These are phyloP conservation scores for Breviolum minutum DNA, from an alignment of 73 alveolate species.

Conservation along the genomic window DNA sequence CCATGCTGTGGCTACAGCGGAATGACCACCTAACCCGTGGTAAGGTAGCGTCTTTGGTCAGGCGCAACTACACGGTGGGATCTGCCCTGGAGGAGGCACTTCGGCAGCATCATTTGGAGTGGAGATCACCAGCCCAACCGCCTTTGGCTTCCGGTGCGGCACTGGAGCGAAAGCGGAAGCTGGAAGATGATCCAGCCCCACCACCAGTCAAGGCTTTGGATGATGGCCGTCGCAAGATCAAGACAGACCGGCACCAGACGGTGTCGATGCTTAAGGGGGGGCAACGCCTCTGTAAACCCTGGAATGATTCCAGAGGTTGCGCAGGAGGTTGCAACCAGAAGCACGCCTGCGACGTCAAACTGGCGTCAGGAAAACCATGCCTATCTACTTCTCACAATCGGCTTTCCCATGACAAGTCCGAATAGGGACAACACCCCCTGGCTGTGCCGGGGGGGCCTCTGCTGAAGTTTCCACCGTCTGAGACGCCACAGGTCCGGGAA, in stretches of 20 bases:
- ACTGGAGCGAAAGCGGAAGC: not conserved
- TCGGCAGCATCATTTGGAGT: not conserved
- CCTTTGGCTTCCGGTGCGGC: not conserved
- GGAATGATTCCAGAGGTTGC: conserved; percentile 16
- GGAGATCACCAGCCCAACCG: not conserved
- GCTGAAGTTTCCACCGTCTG: not conserved
- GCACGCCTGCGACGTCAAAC: not conserved
- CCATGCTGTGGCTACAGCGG: not conserved
- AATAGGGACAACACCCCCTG: not conserved
- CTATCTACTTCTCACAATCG: not conserved
- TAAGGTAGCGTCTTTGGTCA: not conserved
- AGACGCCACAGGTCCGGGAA: too few species aligned
- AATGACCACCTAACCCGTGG: not conserved
- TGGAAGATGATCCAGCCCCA: too few species aligned
- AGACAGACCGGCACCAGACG: too few species aligned
- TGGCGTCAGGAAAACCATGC: not conserved
- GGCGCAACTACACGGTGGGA: not conserved
- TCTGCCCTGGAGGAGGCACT: not conserved
- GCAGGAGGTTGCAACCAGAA: not conserved
- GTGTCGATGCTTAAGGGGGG: not conserved
- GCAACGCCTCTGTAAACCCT: not conserved
- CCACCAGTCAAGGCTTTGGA: too few species aligned
- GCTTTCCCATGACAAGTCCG: not conserved
- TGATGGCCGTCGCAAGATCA: too few species aligned
- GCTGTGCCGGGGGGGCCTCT: not conserved